Evolutionary conservation across 2,329 filamentous ascomycete species (phyloP).

Genomic region (Incumbomyces delicatus): DNA sequence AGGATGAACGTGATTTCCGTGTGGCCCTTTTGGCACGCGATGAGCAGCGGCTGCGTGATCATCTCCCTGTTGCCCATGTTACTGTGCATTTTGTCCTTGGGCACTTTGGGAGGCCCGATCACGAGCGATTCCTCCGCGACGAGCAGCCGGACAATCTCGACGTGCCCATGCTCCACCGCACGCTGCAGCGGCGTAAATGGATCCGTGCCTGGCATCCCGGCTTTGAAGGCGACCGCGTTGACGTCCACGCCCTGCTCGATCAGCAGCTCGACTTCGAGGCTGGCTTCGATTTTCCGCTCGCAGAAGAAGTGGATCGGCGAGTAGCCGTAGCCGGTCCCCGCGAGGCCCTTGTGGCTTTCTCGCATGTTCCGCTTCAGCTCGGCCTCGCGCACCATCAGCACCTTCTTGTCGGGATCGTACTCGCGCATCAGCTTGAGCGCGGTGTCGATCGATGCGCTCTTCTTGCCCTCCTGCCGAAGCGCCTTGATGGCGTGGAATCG

Average conservation of each 20-base stretch:
- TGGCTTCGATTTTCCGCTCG: slow-evolving; percentile 14
- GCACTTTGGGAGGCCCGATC: background rate
- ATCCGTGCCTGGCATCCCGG: slow-evolving; percentile 12
- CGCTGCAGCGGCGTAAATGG: slow-evolving; percentile 16
- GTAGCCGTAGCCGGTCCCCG: slow-evolving; percentile 15
- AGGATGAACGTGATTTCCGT: slow-evolving; percentile 13
- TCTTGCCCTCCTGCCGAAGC: slow-evolving; percentile 10
- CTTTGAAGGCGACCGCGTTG: slow-evolving; percentile 14
- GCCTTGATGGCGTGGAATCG: slow-evolving; percentile 12
- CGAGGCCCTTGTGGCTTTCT: slow-evolving; percentile 11
- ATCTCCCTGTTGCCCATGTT: slow-evolving; percentile 9
- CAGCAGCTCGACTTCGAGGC: slow-evolving; percentile 14
- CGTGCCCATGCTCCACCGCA: slow-evolving; percentile 12
- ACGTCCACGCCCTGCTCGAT: slow-evolving; percentile 16
- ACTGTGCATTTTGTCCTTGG: slow-evolving; percentile 1
- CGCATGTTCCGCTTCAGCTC: slow-evolving; percentile 16
- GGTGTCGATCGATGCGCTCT: slow-evolving; percentile 13
- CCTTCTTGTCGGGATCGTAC: slow-evolving; percentile 10
- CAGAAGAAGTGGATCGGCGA: slow-evolving; percentile 18
- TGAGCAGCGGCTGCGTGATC: slow-evolving; percentile 13
- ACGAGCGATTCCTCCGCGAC: slow-evolving; percentile 3
- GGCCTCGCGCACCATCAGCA: slow-evolving; percentile 13
- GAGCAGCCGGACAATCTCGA: slow-evolving; percentile 11
- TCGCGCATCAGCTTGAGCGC: slow-evolving; percentile 13
- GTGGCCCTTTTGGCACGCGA: slow-evolving; percentile 13